Conservation (phyloP, 2,329 filamentous ascomycete genomes). For the Venturia pyrina region DNA sequence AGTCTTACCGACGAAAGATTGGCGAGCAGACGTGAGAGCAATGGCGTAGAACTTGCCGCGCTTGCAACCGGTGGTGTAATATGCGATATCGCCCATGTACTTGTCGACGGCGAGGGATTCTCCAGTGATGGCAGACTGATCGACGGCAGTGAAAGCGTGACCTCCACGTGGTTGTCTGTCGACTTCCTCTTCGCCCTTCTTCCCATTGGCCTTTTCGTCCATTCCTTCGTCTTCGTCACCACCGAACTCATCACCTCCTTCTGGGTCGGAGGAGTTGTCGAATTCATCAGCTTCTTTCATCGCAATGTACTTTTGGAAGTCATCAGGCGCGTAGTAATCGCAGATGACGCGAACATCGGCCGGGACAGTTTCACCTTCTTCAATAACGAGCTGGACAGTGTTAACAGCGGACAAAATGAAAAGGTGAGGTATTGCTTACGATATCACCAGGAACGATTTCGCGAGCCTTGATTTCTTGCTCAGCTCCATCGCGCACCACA, state of each 20-base stretch:
- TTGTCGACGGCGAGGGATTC: slow-evolving; percentile 71
- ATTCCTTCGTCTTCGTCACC: slow-evolving; percentile 44
- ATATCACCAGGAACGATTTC: slow-evolving; percentile 70
- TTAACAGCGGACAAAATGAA: neutral
- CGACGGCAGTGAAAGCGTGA: slow-evolving; percentile 56
- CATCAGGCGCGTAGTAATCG: slow-evolving; percentile 58
- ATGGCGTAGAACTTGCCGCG: slow-evolving; percentile 67
- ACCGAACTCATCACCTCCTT: slow-evolving; percentile 27
- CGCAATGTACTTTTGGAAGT: slow-evolving; percentile 57
- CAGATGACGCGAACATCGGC: slow-evolving; percentile 64
- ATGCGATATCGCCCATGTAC: slow-evolving; percentile 66
- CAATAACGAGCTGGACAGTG: slow-evolving; percentile 48
- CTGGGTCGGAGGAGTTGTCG: slow-evolving; percentile 47
- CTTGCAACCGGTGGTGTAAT: slow-evolving; percentile 76
- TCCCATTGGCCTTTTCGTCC: slow-evolving; percentile 36
- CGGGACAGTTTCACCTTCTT: slow-evolving; percentile 62
- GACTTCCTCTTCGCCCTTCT: slow-evolving; percentile 40
- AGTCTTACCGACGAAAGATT: slow-evolving; percentile 69
- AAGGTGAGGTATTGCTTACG: slow-evolving; percentile 35
- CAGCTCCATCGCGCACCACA: slow-evolving; percentile 57
- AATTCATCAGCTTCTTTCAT: slow-evolving; percentile 45
- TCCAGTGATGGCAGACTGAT: slow-evolving; percentile 74
- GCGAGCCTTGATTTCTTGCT: slow-evolving; percentile 60
- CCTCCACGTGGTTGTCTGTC: slow-evolving; percentile 22
- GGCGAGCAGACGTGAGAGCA: slow-evolving; percentile 55